Base-by-base conservation (phyloP, 257 asterid species). In the Cordia subcordata region DNA sequence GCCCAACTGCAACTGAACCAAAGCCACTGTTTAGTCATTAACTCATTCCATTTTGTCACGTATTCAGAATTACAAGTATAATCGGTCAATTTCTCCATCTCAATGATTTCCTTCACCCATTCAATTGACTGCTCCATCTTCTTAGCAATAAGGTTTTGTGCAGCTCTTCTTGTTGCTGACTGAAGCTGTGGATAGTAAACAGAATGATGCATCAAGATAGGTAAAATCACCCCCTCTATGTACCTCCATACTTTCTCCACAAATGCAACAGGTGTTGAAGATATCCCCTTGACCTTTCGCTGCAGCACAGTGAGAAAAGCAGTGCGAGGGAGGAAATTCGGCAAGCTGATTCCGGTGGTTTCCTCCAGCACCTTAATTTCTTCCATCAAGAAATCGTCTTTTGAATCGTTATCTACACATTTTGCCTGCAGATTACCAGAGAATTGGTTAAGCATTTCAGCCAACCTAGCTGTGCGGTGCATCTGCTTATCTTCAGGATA, bases 341-440 rank as follows among this genome's bases (percentile, higher is more conserved):
- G 35, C 35, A 27, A 27, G 35, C 35, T 1, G 35, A 27, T 27
- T 27, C 35, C 35, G 4, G 3, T 27, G 35, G 35, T 32, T 52
- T 79, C 79, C 62, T 62, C 60, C 61, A 75, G 47, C 11, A 64
- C 63, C 1, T 33, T 61, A 2, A 76, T 60, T 55, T 79, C 85
- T 0, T 70, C 72, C 12, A 57, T 13, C 68, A 79, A 67, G 57
- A 69, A 67, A 5, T 6, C 46, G 4, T 4, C 17, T 13, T 64
- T 21, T 0, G 11, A 0, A 6, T 58, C 62, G 0, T 65, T 18
- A 1, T 55, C 55, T 0, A 17, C 18, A 20, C 45, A 19, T n/a
- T 55, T 53, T 22, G 56, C 23, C 20, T 59, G 55, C 51, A 78
- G 38, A 16, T 62, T 13, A 11, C 40, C 62, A 10, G 79, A 67